Conservation (phyloP, 2,329 filamentous ascomycete genomes). For the Diaporthe australafricana region DNA sequence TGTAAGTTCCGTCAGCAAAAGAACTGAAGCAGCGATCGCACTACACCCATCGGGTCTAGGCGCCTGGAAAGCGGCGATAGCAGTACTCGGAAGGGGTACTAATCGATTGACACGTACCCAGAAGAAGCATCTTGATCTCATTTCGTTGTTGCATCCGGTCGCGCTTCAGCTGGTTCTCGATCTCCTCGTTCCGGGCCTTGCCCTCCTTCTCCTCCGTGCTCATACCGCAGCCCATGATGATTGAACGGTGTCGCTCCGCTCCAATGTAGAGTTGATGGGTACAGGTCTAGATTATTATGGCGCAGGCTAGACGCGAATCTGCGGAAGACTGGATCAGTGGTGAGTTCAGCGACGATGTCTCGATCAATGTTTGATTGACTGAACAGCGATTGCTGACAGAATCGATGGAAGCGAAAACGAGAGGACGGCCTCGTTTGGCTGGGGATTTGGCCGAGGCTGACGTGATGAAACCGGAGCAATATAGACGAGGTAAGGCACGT, state of each 20-base stretch:
- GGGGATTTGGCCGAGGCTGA: conserved; percentile 4
- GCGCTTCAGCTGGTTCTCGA: conserved; percentile 98
- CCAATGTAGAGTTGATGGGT: conserved; percentile 14
- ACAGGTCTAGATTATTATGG: not conserved
- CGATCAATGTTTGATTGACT: not conserved
- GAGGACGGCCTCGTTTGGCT: not conserved
- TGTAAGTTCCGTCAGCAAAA: conserved; percentile 52
- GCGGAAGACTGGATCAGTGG: not conserved
- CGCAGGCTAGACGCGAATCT: not conserved
- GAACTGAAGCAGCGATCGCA: not conserved
- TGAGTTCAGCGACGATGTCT: not conserved
- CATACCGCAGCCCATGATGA: conserved; percentile 99
- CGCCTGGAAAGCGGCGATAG: not conserved
- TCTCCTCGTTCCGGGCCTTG: conserved; percentile 99
- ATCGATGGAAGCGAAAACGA: not conserved
- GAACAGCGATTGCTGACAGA: not conserved
- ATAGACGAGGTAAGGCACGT: conserved; percentile 14
- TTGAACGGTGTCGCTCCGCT: conserved; percentile 48
- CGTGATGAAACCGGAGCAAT: conserved; percentile 21
- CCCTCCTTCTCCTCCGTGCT: conserved; percentile 99
- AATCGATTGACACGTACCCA: conserved; percentile 73
- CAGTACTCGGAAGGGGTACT: not conserved
- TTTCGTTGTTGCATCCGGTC: conserved; percentile 99
- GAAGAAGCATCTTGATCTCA: conserved; percentile 99
- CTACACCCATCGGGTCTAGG: not conserved